Base-by-base conservation (phyloP, 2,329 filamentous ascomycete genomes). In the Aureobasidium sp. region DNA sequence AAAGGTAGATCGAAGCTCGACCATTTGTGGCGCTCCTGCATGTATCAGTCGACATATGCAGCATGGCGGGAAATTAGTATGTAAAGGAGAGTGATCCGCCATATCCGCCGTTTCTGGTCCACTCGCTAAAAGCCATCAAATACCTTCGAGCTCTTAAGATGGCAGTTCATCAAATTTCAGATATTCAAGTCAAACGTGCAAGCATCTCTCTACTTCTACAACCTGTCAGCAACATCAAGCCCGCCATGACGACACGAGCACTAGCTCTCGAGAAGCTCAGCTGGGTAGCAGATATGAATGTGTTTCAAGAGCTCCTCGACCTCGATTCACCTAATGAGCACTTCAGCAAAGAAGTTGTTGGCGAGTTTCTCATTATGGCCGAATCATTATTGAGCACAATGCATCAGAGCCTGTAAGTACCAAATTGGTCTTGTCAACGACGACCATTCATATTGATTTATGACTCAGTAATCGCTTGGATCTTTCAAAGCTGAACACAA, bases 241-340 rank as follows among this genome's bases (percentile, higher is more conserved):
- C 35, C 4, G 24, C 47, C 12, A 50, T 32, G 35, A 40, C 47
- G 24, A 14, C 27, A 29, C 35, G 32, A 50, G 12, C 47, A 40
- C 24, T 27, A 6, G 47, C 35, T n/a, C 24, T 50, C 35, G 35
- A 50, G 25, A 50, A 22, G 25, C 47, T 50, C 5, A 14, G 35
- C 25, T 25, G 14, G 4, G 24, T 25, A 6, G 35, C 42, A 27
- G 27, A 52, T 11, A 25, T 52, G 48, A 19, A 2, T 11, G 21
- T 52, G 5, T 52, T 52, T 4, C 38, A 42, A n/a, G 48, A 52
- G n/a, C n/a, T 52, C 11, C 48, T 52, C 6, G 48, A 52, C 8
- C 38, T 52, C 7, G 48, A 52, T n/a, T n/a, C 48, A 19, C 38
- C 48, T 19, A 22, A 11, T 11, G 48, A 52, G 14, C 4, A 14